A percentile compares a stretch with the other conserved stretches of the same genome.
Conservation (phyloP, 2,329 filamentous ascomycete genomes). For the Exophiala dermatitidis region DNA sequence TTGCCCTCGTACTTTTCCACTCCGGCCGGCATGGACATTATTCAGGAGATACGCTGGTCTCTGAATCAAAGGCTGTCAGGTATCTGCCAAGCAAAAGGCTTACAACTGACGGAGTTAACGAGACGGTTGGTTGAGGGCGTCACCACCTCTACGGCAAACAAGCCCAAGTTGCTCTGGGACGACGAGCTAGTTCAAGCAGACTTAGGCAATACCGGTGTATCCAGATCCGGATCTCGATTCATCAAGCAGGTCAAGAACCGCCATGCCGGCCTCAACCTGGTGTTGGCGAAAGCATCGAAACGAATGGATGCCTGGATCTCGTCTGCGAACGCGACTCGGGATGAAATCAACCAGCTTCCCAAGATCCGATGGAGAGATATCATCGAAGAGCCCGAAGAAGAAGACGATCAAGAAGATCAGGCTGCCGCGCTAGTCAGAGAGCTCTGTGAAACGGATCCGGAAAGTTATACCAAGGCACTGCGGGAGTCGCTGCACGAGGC, state of each 20-base stretch:
- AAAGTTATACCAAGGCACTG: slow-evolving; percentile 5
- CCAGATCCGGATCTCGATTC: slow-evolving; percentile 1
- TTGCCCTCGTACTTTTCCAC: slow-evolving; percentile 62
- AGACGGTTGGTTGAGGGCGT: slow-evolving; percentile 1
- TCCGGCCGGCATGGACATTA: slow-evolving; percentile 50
- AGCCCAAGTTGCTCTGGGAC: slow-evolving; percentile 19
- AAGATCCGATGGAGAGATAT: slow-evolving; percentile 24
- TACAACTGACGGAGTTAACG: slow-evolving; percentile 11
- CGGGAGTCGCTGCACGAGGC: slow-evolving; percentile 8
- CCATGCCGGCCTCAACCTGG: slow-evolving; percentile 17
- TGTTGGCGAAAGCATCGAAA: slow-evolving; percentile 8
- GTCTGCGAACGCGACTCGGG: slow-evolving; percentile 6
- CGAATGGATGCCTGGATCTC: slow-evolving; percentile 16
- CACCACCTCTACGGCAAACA: neutral
- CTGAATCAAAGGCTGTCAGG: slow-evolving; percentile 52
- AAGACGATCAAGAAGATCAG: slow-evolving; percentile 26
- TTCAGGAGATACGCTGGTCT: slow-evolving; percentile 59
- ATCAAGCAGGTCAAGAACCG: slow-evolving; percentile 16
- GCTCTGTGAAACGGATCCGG: slow-evolving; percentile 18
- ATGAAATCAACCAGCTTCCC: slow-evolving; percentile 10
- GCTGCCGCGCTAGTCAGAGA: slow-evolving; percentile 11
- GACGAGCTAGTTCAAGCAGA: slow-evolving; percentile 11
- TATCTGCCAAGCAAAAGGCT: slow-evolving; percentile 13
- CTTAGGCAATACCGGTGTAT: slow-evolving; percentile 6
- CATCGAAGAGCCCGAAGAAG: slow-evolving; percentile 28